Percentiles rank a stretch among this genome's conserved stretches.
Evolutionary conservation across 495 filamentous ascomycete species (phyloP).

Genomic region (Daldinia caldariorum): DNA sequence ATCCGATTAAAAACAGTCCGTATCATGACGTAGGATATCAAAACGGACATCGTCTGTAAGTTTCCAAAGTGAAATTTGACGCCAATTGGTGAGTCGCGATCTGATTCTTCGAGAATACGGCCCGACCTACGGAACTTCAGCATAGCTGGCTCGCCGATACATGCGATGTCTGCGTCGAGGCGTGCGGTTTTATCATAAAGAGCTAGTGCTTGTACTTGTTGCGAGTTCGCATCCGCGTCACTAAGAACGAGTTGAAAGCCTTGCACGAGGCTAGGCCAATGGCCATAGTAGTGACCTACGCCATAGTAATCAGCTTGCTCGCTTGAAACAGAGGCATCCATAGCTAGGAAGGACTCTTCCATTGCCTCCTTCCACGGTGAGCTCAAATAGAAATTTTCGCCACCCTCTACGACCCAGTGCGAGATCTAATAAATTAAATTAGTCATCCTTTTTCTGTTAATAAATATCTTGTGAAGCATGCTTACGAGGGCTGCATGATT

Average conservation of each 20-base stretch:
- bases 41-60: slow-evolving; percentile 18
- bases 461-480: neutral
- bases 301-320: slow-evolving; percentile 21
- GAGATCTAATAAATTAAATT: slow-evolving; percentile 21
- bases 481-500: slow-evolving; percentile 33
- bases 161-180: slow-evolving; percentile 3
- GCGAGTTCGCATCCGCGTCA: slow-evolving; percentile 10
- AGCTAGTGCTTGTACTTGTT: slow-evolving; percentile 6
- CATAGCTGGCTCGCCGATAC: slow-evolving; percentile 14
- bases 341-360: neutral
- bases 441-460: neutral
- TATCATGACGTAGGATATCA: slow-evolving; percentile 30
- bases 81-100: slow-evolving; percentile 16
- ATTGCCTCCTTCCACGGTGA: slow-evolving; percentile 23
- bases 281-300: slow-evolving; percentile 30
- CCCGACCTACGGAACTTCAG: neutral
- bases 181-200: slow-evolving; percentile 8
- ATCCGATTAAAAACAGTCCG: slow-evolving; percentile 24
- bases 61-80: slow-evolving; percentile 24
- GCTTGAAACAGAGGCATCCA: neutral
- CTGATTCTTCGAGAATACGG: slow-evolving; percentile 12
- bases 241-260: slow-evolving; percentile 5
- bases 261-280: slow-evolving; percentile 24
- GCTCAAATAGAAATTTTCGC: slow-evolving; percentile 32
- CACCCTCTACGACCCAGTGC: slow-evolving; percentile 22